Evolutionary conservation across 345 rosid genomes (phyloP), one percentile per base, ranked within the genome.

Genomic region (Cardiospermum halicacabum): DNA sequence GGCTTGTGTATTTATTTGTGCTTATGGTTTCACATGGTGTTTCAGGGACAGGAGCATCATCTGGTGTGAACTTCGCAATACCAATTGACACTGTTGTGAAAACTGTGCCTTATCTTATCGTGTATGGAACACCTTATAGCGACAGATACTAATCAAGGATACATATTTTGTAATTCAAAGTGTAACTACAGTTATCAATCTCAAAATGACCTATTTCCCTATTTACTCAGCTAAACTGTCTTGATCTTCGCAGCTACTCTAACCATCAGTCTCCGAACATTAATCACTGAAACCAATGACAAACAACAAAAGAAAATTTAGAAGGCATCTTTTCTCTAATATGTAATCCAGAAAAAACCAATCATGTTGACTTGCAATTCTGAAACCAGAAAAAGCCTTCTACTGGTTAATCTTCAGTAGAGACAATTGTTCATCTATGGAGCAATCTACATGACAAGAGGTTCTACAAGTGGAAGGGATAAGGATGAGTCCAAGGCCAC

Each of bases 401-500:
- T 49, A 67, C 49, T 71, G 61, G 61, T 82, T 66, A 11, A 85
- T 48, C 36, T 79, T 72, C 47, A 82, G 59, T 68, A 82, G 74
- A 0, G 79, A 85, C 58, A 85, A 62, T 62, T 77, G 78, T 58
- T 85, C 87, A 19, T 82, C 78, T 11, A 85, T 70, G 34, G 82
- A 72, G 60, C 78, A 82, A 70, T 85, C 85, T 1, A 85, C 90
- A 70, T 93, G 95, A 64, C 99, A 88, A 9, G 89, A 80, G 21
- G 76, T 74, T 47, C 81, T 78, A 64, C 83, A 83, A 19, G 96
- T 84, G 40, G 75, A 71, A 66, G 96, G 93, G 36, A 91, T 84
- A 15, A 91, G 78, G 72, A 89, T 83, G 40, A 91, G 84, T 54
- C 99, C 97, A 49, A 94, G 95, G 68, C 96, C 81, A 27, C 91